These are phyloP conservation scores for Pelargonium myrrhifolium DNA, from an alignment of 441 rosid genomes.

Conservation along the genomic window DNA sequence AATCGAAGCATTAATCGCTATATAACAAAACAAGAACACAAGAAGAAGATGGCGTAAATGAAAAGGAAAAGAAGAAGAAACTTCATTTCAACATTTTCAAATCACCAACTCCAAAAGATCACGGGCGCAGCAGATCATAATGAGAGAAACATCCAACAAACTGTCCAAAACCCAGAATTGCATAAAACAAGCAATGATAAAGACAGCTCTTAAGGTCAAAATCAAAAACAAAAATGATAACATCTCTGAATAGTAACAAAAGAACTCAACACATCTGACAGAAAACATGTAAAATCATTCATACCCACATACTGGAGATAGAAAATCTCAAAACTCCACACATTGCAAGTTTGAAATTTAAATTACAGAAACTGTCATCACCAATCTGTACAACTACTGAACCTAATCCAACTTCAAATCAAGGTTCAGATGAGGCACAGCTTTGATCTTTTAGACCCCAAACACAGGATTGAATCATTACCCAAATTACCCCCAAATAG, in stretches of 20 bases:
- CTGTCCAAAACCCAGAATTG: not conserved
- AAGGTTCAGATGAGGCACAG: not conserved
- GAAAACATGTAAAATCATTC: not conserved
- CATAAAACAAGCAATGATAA: slow-evolving; percentile 6
- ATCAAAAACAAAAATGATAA: not conserved
- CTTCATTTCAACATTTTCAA: not conserved
- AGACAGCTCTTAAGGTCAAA: slow-evolving; percentile 5
- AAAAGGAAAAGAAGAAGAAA: not conserved
- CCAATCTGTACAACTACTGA: not conserved
- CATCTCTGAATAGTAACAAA: not conserved
- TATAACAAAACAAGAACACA: not conserved
- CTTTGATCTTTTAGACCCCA: not conserved
- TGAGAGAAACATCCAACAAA: not conserved
- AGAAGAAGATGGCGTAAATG: too few relatives aligned
- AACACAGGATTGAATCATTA: not conserved
- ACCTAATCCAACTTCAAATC: not conserved
- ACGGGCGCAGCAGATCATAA: not conserved
- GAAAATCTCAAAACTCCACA: too few relatives aligned
- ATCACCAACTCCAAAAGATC: too few relatives aligned
- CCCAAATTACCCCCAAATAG: not conserved
- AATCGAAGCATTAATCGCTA: not conserved
- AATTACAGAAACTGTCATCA: not conserved
- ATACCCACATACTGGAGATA: too few relatives aligned
- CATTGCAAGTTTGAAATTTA: not conserved
- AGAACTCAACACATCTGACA: not conserved